phyloP scores from a whole-genome alignment of 371 early-diverging fungal genomes.

The Chytridium lagenaria region DNA sequence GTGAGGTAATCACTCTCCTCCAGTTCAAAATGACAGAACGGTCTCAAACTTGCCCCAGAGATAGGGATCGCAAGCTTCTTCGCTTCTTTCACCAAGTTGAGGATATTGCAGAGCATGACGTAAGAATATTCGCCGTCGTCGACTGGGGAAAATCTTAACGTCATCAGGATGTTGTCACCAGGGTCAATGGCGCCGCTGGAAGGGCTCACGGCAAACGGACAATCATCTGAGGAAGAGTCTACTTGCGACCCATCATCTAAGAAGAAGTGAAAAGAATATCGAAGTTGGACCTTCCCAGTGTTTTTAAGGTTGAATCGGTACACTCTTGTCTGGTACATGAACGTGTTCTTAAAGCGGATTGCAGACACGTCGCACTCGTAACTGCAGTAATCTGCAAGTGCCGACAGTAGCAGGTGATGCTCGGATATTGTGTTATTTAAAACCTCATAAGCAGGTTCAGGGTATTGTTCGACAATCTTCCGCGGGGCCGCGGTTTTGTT shows the following conservation, averaged over 20 bases:
- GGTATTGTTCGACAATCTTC: conserved; percentile 47
- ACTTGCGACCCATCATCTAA: conserved; percentile 40
- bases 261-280: conserved; percentile 42
- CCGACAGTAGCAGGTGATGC: conserved; percentile 42
- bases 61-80: conserved; percentile 44
- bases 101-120: conserved; percentile 34
- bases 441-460: conserved; percentile 51
- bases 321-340: conserved; percentile 60
- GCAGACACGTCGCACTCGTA: conserved; percentile 51
- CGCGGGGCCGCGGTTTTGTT: conserved; percentile 27
- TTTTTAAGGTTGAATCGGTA: conserved; percentile 53
- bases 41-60: conserved; percentile 50
- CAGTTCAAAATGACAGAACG: conserved; percentile 66
- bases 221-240: conserved; percentile 31
- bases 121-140: conserved; percentile 52
- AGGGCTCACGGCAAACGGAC: conserved; percentile 52
- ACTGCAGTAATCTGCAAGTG: conserved; percentile 53
- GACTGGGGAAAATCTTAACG: conserved; percentile 53
- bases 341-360: conserved; percentile 59
- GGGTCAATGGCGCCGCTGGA: conserved; percentile 44
- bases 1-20: conserved; percentile 57
- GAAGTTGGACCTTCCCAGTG: conserved; percentile 49
- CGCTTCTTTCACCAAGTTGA: conserved; percentile 47
- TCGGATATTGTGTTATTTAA: conserved; percentile 32
- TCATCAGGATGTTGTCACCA: conserved; percentile 43